Evolutionary conservation across 2,329 filamentous ascomycete species (phyloP).

Genomic region (Arthrobotrys pseudoclavata): DNA sequence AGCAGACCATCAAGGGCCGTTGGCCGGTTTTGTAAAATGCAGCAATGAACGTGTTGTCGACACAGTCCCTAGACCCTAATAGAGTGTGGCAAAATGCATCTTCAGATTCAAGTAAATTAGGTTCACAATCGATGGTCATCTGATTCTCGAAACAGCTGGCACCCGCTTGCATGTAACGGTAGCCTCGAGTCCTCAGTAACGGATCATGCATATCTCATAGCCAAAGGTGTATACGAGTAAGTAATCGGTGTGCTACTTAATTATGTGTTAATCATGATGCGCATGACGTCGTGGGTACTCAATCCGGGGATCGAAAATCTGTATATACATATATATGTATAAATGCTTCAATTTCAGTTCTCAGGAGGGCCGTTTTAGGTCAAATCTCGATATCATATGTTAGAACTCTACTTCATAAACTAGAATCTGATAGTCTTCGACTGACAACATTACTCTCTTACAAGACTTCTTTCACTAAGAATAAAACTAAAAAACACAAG

Average conservation of each 20-base stretch:
- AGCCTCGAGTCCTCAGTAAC: too few species aligned
- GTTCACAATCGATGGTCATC: not conserved
- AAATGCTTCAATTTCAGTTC: not conserved
- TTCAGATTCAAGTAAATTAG: not conserved
- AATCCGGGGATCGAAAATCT: not conserved
- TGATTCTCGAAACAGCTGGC: not conserved
- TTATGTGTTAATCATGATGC: not conserved
- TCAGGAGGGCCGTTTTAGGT: too few species aligned
- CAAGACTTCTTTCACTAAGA: not conserved
- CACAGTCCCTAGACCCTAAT: not conserved
- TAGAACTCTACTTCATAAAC: too few species aligned
- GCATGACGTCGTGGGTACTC: not conserved
- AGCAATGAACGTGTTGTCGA: conserved; percentile 16
- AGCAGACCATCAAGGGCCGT: conserved; percentile 65
- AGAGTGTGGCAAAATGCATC: conserved; percentile 10
- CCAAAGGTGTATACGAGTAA: too few species aligned
- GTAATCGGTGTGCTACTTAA: not conserved
- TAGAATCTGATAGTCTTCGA: not conserved
- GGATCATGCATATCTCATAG: not conserved
- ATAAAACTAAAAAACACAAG: not conserved
- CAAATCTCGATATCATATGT: too few species aligned
- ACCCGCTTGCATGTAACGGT: too few species aligned
- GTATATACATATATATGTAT: too few species aligned
- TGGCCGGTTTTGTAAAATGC: conserved; percentile 65
- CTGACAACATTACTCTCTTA: not conserved